phyloP scores from a whole-genome alignment of 2,329 filamentous ascomycete genomes.

The Fusarium floridanum region DNA sequence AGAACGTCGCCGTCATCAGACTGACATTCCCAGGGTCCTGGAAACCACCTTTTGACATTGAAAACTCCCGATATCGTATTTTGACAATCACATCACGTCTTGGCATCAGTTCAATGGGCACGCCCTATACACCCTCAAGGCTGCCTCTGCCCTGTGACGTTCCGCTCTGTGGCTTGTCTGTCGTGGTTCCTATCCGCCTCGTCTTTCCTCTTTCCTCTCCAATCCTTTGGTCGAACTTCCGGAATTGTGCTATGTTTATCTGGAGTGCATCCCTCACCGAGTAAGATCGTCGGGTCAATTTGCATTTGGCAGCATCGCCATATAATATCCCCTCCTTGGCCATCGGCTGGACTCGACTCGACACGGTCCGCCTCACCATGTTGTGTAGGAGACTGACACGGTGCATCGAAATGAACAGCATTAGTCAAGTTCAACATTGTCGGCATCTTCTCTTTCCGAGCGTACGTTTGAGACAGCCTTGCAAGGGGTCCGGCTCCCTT shows the following conservation, averaged over 20 bases:
- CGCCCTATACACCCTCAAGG: background rate
- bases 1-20: slow-evolving; percentile 26
- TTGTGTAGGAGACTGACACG: background rate
- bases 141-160: background rate
- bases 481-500: background rate
- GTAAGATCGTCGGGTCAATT: slow-evolving; percentile 13
- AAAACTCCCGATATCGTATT: slow-evolving; percentile 9
- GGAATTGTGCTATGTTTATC: background rate
- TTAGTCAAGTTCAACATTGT: background rate
- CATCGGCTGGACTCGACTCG: background rate
- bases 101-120: background rate
- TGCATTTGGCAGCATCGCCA: slow-evolving; percentile 5
- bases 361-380: background rate
- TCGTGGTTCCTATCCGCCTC: slow-evolving; percentile 7
- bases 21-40: slow-evolving; percentile 21
- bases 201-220: slow-evolving; percentile 10
- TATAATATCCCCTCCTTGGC: background rate
- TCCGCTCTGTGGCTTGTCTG: slow-evolving; percentile 10
- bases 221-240: slow-evolving; percentile 2
- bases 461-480: background rate
- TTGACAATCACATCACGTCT: background rate
- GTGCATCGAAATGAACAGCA: background rate
- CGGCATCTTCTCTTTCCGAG: background rate
- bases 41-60: background rate
- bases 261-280: background rate